These are phyloP conservation scores for Solanum habrochaites DNA, from an alignment of 257 asterid genomes.

Conservation along the genomic window DNA sequence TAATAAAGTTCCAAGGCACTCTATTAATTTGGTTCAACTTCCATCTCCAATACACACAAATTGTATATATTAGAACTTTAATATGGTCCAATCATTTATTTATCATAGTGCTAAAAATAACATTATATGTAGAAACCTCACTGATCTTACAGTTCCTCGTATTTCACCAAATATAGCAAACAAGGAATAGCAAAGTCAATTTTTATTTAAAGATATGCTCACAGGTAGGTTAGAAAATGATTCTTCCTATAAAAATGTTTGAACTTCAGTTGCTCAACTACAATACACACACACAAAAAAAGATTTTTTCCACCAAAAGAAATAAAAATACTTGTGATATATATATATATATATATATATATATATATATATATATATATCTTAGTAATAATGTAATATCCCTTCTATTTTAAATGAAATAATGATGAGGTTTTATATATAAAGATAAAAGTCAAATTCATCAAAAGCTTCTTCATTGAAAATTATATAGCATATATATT, in stretches of 20 bases:
- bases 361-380: no score
- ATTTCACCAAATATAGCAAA: background rate
- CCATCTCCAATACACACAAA: background rate
- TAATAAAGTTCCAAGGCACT: background rate
- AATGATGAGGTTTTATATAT: background rate
- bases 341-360: no score
- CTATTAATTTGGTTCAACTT: background rate
- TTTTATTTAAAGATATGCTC: background rate
- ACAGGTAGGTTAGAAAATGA: background rate
- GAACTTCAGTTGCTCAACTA: background rate
- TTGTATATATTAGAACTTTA: background rate
- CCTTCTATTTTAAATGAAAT: background rate
- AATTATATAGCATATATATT: background rate
- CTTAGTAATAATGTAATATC: background rate
- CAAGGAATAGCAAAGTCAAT: background rate
- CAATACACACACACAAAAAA: background rate
- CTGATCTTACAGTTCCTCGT: background rate
- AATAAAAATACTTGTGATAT: background rate
- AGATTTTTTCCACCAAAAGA: background rate
- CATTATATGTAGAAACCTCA: background rate
- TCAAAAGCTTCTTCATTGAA: background rate
- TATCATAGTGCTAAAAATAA: background rate
- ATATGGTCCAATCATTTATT: background rate
- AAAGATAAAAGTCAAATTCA: background rate
- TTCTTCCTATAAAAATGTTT: background rate